phyloP scores from a whole-genome alignment of 148 eudicot genomes.

The Polygonum maritimum region DNA sequence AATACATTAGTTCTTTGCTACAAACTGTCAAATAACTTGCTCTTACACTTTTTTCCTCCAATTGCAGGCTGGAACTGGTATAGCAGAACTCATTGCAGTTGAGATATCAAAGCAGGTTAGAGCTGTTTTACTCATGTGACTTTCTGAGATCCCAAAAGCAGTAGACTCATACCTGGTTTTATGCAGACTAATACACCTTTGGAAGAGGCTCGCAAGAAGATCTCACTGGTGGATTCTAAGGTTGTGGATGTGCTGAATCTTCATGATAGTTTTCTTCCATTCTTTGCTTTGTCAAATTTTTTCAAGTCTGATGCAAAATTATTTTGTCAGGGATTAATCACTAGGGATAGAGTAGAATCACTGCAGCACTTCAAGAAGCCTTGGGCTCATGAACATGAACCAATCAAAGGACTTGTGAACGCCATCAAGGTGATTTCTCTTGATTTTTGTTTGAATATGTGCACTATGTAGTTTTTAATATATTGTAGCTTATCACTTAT shows the following conservation, averaged over 20 bases:
- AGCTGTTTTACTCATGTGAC: not conserved
- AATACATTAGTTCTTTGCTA: not conserved
- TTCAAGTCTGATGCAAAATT: not conserved
- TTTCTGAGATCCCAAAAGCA: not conserved
- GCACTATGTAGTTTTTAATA: not conserved
- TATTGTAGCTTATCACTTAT: not conserved
- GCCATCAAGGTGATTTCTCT: constrained; percentile 59
- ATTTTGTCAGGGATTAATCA: constrained; percentile 70
- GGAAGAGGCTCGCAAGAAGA: constrained; percentile 86
- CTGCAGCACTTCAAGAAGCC: constrained; percentile 93
- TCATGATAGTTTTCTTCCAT: not conserved
- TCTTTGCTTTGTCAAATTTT: not conserved
- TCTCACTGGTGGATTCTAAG: constrained; percentile 96
- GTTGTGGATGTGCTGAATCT: constrained; percentile 20
- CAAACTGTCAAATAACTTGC: not conserved
- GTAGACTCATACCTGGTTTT: constrained; percentile 2
- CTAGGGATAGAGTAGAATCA: constrained; percentile 58
- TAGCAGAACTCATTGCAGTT: constrained; percentile 93
- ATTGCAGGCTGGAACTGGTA: constrained; percentile 18
- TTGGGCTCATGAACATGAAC: constrained; percentile 95
- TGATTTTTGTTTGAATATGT: not conserved
- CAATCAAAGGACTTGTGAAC: constrained; percentile 53
- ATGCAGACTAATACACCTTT: constrained; percentile 66
- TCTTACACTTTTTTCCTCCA: constrained; percentile 1
- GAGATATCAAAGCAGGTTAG: constrained; percentile 95